Evolutionary conservation across 1,139 yeast genomes (phyloP).

Genomic region (Yamadazyma dendronema): DNA sequence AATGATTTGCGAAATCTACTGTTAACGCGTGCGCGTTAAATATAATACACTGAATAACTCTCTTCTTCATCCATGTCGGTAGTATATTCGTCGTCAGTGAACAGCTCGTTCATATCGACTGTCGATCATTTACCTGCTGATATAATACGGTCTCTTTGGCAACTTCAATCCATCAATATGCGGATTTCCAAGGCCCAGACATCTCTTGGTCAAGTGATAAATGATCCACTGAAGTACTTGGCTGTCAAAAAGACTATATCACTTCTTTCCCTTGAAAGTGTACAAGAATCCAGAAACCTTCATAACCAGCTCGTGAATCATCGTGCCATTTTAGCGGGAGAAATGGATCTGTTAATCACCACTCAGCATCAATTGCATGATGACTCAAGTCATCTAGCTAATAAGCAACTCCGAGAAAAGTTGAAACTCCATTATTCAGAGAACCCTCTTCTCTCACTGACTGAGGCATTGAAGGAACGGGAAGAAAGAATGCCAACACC

Average conservation of each 20-base stretch:
- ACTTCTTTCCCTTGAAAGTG: constrained; percentile 24
- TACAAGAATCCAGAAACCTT: constrained; percentile 35
- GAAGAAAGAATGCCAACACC: constrained; percentile 14
- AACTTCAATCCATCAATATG: constrained; percentile 41
- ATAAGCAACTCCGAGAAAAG: constrained; percentile 28
- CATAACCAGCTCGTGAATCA: constrained; percentile 36
- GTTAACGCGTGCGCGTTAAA: too few relatives aligned
- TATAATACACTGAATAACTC: too few relatives aligned
- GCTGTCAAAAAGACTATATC: constrained; percentile 5
- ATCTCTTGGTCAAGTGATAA: constrained; percentile 5
- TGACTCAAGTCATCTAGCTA: constrained; percentile 13
- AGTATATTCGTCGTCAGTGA: constrained; percentile 25
- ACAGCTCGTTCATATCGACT: constrained; percentile 43
- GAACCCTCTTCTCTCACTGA: constrained; percentile 39
- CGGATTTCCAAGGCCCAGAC: constrained; percentile 19
- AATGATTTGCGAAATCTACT: too few relatives aligned
- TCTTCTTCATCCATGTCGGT: constrained; percentile 7
- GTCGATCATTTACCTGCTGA: constrained; percentile 50
- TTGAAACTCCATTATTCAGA: constrained; percentile 34
- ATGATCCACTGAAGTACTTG: constrained; percentile 4
- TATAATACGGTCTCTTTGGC: constrained; percentile 44
- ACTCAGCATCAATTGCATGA: constrained; percentile 15
- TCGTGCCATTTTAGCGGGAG: constrained; percentile 26
- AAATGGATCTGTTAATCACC: constrained; percentile 28
- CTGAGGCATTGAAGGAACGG: constrained; percentile 39